Evolutionary conservation across 352 stramenopile species (phyloP).

Genomic region (Phytopythium boreale): DNA sequence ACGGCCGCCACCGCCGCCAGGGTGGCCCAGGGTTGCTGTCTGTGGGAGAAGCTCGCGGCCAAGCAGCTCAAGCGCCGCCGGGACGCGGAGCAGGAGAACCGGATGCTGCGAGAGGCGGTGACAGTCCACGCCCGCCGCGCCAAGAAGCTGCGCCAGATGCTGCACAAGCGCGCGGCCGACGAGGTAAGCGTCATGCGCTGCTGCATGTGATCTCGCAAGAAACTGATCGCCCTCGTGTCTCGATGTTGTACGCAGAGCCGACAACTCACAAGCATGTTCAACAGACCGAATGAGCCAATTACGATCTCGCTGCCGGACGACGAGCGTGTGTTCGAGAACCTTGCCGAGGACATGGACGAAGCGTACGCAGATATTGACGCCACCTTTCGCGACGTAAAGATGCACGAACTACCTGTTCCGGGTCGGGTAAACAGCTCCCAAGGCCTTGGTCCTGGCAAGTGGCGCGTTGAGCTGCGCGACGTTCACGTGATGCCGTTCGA

Average conservation of each 20-base stretch:
- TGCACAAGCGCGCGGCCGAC: neutral
- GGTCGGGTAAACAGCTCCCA: too few species aligned
- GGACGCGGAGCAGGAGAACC: neutral
- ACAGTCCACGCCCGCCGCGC: neutral
- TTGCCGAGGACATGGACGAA: neutral
- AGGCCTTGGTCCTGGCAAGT: neutral
- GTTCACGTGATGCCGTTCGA: constrained; percentile 1
- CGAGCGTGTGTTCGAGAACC: neutral
- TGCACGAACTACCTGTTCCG: neutral
- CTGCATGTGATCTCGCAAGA: too few species aligned
- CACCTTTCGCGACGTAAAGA: neutral
- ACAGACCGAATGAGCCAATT: neutral
- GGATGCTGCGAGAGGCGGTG: neutral
- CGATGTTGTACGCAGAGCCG: too few species aligned
- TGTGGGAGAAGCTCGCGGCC: constrained; percentile 1
- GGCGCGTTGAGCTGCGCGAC: neutral
- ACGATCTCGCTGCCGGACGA: neutral
- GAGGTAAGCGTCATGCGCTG: neutral
- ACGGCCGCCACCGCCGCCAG: neutral
- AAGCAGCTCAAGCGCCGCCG: neutral
- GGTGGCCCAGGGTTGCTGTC: neutral
- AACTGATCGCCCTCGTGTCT: too few species aligned
- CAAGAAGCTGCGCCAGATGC: too few species aligned
- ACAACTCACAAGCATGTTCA: too few species aligned
- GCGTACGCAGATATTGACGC: neutral